These are phyloP conservation scores for Acer negundo DNA, from an alignment of 345 rosid genomes.

Conservation along the genomic window DNA sequence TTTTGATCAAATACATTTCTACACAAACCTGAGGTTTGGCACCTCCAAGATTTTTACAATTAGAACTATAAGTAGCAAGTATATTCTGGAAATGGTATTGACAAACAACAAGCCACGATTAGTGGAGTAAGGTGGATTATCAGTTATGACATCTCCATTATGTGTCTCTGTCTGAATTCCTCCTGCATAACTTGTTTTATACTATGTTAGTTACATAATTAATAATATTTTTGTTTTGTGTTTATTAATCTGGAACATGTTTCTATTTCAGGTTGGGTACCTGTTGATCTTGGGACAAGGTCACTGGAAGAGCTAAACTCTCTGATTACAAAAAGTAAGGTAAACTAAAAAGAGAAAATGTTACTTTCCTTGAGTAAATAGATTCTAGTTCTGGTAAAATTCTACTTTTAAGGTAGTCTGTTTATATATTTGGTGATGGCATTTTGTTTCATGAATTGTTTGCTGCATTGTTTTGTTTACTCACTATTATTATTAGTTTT, in stretches of 20 bases:
- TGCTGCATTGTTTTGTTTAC: neutral
- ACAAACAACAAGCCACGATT: neutral
- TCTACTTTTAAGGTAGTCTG: neutral
- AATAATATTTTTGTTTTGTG: neutral
- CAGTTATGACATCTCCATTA: neutral
- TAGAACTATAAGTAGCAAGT: neutral
- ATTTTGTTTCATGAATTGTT: slow-evolving; percentile 1
- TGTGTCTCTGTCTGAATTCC: neutral
- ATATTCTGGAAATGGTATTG: neutral
- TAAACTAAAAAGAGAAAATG: slow-evolving; percentile 23
- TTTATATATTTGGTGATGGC: slow-evolving; percentile 6
- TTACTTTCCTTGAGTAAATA: neutral
- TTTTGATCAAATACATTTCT: neutral
- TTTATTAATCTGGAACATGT: neutral
- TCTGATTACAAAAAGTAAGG: slow-evolving; percentile 56
- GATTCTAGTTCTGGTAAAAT: neutral
- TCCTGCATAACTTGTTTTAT: neutral
- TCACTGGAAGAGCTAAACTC: slow-evolving; percentile 51
- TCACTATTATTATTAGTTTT: slow-evolving; percentile 16
- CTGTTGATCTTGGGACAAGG: slow-evolving; percentile 65
- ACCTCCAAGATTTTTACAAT: neutral
- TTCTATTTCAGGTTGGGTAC: slow-evolving; percentile 53
- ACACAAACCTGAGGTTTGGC: neutral
- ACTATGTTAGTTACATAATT: neutral
- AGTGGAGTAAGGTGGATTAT: neutral